Evolutionary conservation across 2,329 filamentous ascomycete genomes (phyloP), one percentile per base, ranked within the genome.

Genomic region (Ascochyta viciae-villosae): DNA sequence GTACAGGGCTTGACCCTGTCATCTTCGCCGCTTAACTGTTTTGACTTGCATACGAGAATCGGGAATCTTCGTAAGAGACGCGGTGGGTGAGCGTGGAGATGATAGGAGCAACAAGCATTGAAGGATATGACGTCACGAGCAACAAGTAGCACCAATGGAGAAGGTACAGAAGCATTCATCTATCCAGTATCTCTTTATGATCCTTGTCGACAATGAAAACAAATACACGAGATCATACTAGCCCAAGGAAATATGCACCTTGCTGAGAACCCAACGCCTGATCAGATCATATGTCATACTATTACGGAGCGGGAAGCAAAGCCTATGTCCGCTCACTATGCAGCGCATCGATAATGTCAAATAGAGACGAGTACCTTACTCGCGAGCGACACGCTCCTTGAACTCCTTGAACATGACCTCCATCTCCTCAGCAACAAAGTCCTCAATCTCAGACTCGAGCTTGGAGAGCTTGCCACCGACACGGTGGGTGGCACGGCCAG

Each of bases 381-480:
- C 67, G 69, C 66, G 70, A 35, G 71, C 66, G 46, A 74, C 62
- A 44, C 72, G 72, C 57, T 69, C 68, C 71, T 74, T 74, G 62
- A 74, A 69, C 62, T 88, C 82, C 64, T 87, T 78, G 61, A 90
- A 76, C 70, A 83, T 78, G 49, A 77, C 76, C 71, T 82, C 79
- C 64, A 83, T 76, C 66, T 82, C 77, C 45, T 76, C 78, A 39
- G 78, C 77, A 41, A 80, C 76, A 62, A 82, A 76, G 64, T 81
- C 78, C 70, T 81, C 76, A 56, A 80, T 76, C 65, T 78, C 68
- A 48, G 70, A 64, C 56, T 74, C 72, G 56, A 81, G 70, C 66
- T 80, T 74, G 72, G 83, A 77, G 58, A 83, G 78, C 68, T 74
- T 74, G 62, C 81, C 74, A 42, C 79, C 74, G 56, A 83, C 66